Base-by-base conservation (phyloP, 1,139 yeast genomes). In the Meyerozyma smithsonii region DNA sequence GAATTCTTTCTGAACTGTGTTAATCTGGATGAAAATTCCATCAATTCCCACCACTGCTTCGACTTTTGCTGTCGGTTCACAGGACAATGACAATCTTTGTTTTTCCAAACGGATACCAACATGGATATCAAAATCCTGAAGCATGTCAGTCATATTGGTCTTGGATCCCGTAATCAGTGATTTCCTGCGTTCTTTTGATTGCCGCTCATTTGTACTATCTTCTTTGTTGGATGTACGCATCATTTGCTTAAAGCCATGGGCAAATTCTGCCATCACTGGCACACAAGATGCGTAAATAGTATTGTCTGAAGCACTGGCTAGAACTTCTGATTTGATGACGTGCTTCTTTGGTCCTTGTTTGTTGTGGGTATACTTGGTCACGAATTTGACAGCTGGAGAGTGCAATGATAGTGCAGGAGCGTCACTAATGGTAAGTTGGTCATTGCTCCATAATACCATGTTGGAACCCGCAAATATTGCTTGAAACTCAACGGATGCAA, bases 51-150 rank as follows among this genome's bases (percentile, higher is more conserved):
- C 83, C 23, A 85, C 76, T 0, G 97, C 95, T 26, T 89, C 90
- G 1, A 92, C 95, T 55, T 86, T 87, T 0, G 97, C 97, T 11
- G 83, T 81, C 0, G 98, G 97, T 46, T 86, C 92, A 69, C 97
- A 92, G 49, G 95, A 84, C 39, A 92, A 66, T 4, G 85, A 76
- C 23, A 92, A 58, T 38, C 75, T 77, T 55, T 92, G 97, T 28
- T 80, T 76, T 21, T 82, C 88, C 38, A 90, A 74, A 37, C 77
- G 67, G 4, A 89, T 51, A 1, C 84, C 80, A 39, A 86, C 59
- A 42, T 79, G 81, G 18, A 89, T 54, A 49, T 86, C 90, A 43
- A 84, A 61, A 23, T 76, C 74, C 20, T 71, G 61, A 12, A 81
- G 49, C 4, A 79, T 34, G 15, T 59, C 60, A 1, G 34, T 17